Conservation (phyloP, 176 grass and related monocot species). For the Triticum monococcum region DNA sequence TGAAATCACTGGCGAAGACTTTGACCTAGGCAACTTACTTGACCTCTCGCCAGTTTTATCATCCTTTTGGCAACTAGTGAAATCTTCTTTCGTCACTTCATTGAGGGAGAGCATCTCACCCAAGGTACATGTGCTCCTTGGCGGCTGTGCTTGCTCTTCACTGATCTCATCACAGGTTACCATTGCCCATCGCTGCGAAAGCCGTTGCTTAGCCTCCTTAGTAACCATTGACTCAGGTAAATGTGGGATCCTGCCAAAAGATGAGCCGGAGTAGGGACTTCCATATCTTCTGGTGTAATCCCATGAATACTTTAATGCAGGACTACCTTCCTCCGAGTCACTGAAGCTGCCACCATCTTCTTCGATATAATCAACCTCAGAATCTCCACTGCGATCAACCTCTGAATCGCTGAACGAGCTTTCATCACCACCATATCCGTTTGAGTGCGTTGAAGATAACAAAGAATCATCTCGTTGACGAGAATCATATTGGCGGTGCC, state of each 20-base stretch:
- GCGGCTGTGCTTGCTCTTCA: conserved; percentile 31
- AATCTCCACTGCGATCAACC: conserved; percentile 42
- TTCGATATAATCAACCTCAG: conserved; percentile 39
- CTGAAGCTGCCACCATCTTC: conserved; percentile 52
- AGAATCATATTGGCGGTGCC: conserved; percentile 16
- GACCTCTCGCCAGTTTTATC: conserved; percentile 22
- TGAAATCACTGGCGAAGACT: conserved; percentile 42
- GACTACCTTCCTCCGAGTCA: conserved; percentile 55
- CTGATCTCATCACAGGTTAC: conserved; percentile 51
- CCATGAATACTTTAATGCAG: conserved; percentile 50
- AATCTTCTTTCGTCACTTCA: conserved; percentile 48
- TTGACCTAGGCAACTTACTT: conserved; percentile 55
- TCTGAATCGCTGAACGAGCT: conserved; percentile 76
- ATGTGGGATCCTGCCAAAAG: conserved; percentile 42
- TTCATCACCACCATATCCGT: conserved; percentile 80
- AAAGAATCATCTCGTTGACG: conserved; percentile 66
- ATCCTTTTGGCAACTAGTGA: conserved; percentile 36
- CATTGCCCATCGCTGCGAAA: conserved; percentile 76
- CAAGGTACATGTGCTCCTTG: conserved; percentile 71
- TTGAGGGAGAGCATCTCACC: conserved; percentile 80
- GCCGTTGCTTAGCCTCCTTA: conserved; percentile 77
- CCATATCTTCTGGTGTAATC: conserved; percentile 49
- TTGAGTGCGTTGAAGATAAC: conserved; percentile 69
- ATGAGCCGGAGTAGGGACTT: conserved; percentile 57
- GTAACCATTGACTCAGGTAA: conserved; percentile 76